Evolutionary conservation across 169 alveolate genomes (phyloP), one percentile per base, ranked within the genome.

Genomic region (Plasmodium adleri): DNA sequence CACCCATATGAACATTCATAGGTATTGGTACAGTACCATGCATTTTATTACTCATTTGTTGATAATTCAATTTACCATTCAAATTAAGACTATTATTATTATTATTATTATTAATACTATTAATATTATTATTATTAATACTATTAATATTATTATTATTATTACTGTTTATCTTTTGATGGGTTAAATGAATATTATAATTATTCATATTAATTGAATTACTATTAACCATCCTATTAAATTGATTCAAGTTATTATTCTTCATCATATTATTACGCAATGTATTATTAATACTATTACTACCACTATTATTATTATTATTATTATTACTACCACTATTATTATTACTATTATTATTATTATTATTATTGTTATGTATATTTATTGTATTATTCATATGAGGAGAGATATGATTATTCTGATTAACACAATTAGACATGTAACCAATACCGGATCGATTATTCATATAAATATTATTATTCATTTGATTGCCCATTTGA

Each of bases 201-300:
- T 64, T 78, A 9, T 43, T 24, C 72, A 78, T 52, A 45, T 32
- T 78, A 4, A 78, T 59, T 0, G 78, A 20, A 45, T 49, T 78
- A 12, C 45, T 17, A 56, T 56, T 56, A 9, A 56, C 47, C 56
- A 64, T 78, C 54, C 89, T 68, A 52, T 52, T 66, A 54, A 78
- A n/a, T 58, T 63, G 89, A 45, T 71, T 66, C n/a, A 39, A 20
- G n/a, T 15, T 78, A 70, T 64, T 78, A 70, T 64, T 78, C 20
- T 78, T 78, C 75, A 78, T 58, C 22, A 78, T 9, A 32, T 58
- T 58, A 15, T 58, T 78, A 28, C 58, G 54, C 58, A 72, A 28
- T 24, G 71, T 5, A 20, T 62, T 26, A 62, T 24, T 72, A 56
- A 72, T 9, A 39, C 10, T 5, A 39, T 39, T 39, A 39, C 47